phyloP scores from a whole-genome alignment of 2,329 filamentous ascomycete species.

The Cladophialophora bantiana region DNA sequence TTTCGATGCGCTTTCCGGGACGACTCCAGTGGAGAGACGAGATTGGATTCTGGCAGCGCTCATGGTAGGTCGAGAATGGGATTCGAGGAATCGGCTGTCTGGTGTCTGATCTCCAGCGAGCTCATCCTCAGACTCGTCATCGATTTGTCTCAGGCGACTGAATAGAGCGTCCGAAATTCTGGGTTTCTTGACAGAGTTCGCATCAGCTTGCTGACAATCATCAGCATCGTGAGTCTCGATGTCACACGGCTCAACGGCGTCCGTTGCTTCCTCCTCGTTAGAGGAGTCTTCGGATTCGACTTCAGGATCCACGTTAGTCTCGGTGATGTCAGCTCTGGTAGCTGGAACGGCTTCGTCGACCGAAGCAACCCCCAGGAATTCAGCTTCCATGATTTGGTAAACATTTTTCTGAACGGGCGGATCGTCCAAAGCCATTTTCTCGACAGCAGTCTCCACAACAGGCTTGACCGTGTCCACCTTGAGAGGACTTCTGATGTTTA shows the following conservation, averaged over 20 bases:
- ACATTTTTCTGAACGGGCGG: not conserved
- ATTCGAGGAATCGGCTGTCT: slow-evolving; percentile 29
- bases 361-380: not conserved
- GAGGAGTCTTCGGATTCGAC: slow-evolving; percentile 34
- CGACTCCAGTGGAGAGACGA: slow-evolving; percentile 34
- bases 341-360: not conserved
- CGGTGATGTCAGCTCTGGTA: slow-evolving; percentile 12
- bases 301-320: slow-evolving; percentile 32
- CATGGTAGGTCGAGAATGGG: slow-evolving; percentile 29
- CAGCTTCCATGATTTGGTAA: slow-evolving; percentile 1
- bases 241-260: slow-evolving; percentile 2
- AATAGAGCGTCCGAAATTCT: slow-evolving; percentile 28
- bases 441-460: slow-evolving; percentile 29
- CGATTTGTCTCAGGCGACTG: slow-evolving; percentile 24
- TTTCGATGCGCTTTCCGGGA: slow-evolving; percentile 30
- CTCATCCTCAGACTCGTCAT: slow-evolving; percentile 43
- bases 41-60: slow-evolving; percentile 26
- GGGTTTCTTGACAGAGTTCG: slow-evolving; percentile 16
- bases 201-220: not conserved
- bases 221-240: not conserved
- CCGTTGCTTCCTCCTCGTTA: slow-evolving; percentile 11
- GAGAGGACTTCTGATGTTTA: slow-evolving; percentile 38
- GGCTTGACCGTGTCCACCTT: slow-evolving; percentile 35
- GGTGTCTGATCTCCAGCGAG: slow-evolving; percentile 39
- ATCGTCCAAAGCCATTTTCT: slow-evolving; percentile 5